Evolutionary conservation across 768 basidiomycete species (phyloP), one percentile per base, ranked within the genome.

Genomic region (Phanerochaete carnosa): DNA sequence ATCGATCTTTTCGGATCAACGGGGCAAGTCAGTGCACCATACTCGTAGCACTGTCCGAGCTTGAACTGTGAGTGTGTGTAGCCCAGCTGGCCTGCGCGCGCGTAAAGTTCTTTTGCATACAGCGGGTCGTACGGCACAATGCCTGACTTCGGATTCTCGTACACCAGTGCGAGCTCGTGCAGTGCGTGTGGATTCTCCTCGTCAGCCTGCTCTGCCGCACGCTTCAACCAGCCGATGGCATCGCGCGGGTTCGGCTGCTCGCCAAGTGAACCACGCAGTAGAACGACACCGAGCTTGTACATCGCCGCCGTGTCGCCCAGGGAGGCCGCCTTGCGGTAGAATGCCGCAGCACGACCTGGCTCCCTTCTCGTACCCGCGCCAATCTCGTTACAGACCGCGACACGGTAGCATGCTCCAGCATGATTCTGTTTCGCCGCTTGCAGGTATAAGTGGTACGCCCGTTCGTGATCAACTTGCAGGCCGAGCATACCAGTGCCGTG

Each of bases 251-350:
- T 97, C 64, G 83, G 87, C 58, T 81, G 84, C 72, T 95, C 93
- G 26, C 87, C 89, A 4, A 98, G 80, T 16, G 86, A 75, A 12
- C 95, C 96, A 35, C 92, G 84, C 23, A 98, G 80, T 30, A 97
- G 81, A 64, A 98, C 91, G 89, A 97, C 95, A n/a, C 95, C 95
- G n/a, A 99, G 86, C 74, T 98, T 98, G 79, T 97, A 98, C 97
- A 98, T 99, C 2, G 95, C 97, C 28, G 96, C 88, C 0, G 96
- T 98, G 72, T 98, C 97, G 22, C 95, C 95, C 35, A 98, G 78
- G 1, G 94, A 94, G 9, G 95, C 95, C 3, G 97, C 93, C 73
- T 98, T 98, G 62, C 95, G 88, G 76, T 98, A 98, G 71, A 99
- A 98, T 4, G 94, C 89, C 28, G 94, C 88, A 8, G 97, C 97